Evolutionary conservation across 352 stramenopile genomes (phyloP).

Genomic region (Thalassiosira mediterranea): DNA sequence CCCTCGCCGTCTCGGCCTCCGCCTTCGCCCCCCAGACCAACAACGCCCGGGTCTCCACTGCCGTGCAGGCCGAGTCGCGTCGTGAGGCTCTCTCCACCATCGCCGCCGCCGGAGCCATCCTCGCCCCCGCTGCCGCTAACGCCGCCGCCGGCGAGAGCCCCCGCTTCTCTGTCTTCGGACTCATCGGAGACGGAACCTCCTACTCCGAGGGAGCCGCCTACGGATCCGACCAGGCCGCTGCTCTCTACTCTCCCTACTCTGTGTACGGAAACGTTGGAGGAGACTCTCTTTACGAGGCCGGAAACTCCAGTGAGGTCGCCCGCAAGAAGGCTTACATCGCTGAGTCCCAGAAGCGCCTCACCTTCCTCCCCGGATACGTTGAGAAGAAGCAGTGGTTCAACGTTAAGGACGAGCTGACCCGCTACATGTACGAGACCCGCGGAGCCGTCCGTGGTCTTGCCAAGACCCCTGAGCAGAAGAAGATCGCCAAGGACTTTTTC

Average conservation of each 20-base stretch:
- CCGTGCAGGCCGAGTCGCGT: slow-evolving; percentile 56
- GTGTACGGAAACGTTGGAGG: slow-evolving; percentile 58
- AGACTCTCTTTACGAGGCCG: slow-evolving; percentile 58
- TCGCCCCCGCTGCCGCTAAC: slow-evolving; percentile 71
- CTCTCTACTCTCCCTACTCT: slow-evolving; percentile 80
- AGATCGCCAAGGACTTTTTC: slow-evolving; percentile 75
- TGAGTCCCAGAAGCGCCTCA: slow-evolving; percentile 73
- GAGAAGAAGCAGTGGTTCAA: slow-evolving; percentile 82
- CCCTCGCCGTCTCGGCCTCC: slow-evolving; percentile 65
- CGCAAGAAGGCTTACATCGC: slow-evolving; percentile 77
- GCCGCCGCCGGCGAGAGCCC: slow-evolving; percentile 78
- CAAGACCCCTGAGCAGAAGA: slow-evolving; percentile 64
- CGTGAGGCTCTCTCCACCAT: slow-evolving; percentile 69
- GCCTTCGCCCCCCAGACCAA: slow-evolving; percentile 66
- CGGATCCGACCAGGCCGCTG: slow-evolving; percentile 68
- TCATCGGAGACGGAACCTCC: slow-evolving; percentile 76
- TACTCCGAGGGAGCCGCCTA: slow-evolving; percentile 83
- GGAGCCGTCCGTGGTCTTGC: slow-evolving; percentile 69
- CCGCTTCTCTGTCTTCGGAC: slow-evolving; percentile 82
- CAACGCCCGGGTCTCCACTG: slow-evolving; percentile 27
- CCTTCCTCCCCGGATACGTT: slow-evolving; percentile 68
- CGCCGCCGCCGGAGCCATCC: slow-evolving; percentile 66
- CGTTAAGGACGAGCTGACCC: slow-evolving; percentile 76
- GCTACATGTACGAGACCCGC: slow-evolving; percentile 85
- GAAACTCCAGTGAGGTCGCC: slow-evolving; percentile 50